Evolutionary conservation across 257 asterid genomes (phyloP), one percentile per base, ranked within the genome.

Genomic region (Solanum sejunctum): DNA sequence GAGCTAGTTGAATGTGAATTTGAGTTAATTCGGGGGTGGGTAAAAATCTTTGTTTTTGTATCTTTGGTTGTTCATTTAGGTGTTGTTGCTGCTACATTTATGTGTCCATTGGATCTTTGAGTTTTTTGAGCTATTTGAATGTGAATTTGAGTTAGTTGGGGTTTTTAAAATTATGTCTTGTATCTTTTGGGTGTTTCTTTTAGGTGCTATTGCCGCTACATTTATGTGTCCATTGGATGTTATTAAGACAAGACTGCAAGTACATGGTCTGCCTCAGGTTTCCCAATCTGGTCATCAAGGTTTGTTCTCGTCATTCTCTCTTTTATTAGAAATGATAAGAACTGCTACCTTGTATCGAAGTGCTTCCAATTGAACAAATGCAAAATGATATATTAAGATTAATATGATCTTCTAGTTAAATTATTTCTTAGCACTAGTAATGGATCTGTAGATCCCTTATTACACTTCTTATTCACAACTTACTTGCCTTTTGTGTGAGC

Each of bases 141-240:
- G 20, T 41, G 20, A 60, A 47, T 81, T 70, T 60, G 45, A 66
- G 73, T 32, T 67, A 15, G 32, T 78, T 72, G 70, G 12, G 49
- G 56, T 56, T 83, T 3, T 32, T 32, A 67, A 67, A 9, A 32
- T 67, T 6, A 32, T 67, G 15, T 12, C 12, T 67, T 66, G 43
- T 80, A 63, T 75, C 28, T 56, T 43, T 21, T 80, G 57, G 13
- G 36, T 32, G 36, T 77, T 7, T n/a, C 52, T 71, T 83, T 47
- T 85, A 97, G 99, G 98, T 92, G 98, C 97, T 63, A 94, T 97
- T 71, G 98, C 99, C 51, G 99, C 99, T 61, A 97, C 99, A 78
- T 90, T 92, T 88, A 86, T 94, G 81, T 93, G 98, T 86, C 99
- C 99, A 4, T 91, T 95, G 94, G 99, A 97, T 93, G 99, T 97